These are phyloP conservation scores for Bisporella sp. DNA, from an alignment of 2,329 filamentous ascomycete genomes.

Conservation along the genomic window DNA sequence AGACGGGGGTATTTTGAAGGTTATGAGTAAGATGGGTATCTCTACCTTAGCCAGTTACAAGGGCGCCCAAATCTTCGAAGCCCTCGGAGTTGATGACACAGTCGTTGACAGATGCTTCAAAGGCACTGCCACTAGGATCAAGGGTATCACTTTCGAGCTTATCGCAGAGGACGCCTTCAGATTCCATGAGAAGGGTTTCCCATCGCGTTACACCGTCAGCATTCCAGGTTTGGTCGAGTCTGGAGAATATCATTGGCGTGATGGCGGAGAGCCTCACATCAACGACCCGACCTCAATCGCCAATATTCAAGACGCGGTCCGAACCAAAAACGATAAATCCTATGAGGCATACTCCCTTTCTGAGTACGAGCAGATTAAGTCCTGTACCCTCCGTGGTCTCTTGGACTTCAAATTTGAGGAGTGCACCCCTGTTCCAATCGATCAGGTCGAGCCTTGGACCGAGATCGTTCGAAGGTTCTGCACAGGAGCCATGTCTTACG, in stretches of 20 bases:
- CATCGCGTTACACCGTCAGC: conserved; percentile 67
- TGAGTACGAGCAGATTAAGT: conserved; percentile 94
- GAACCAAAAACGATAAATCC: conserved; percentile 96
- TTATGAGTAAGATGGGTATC: conserved; percentile 99
- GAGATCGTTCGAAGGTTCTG: conserved; percentile 96
- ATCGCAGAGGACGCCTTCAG: conserved; percentile 93
- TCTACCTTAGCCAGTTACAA: conserved; percentile 95
- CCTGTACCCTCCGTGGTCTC: conserved; percentile 88
- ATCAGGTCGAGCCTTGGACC: conserved; percentile 97
- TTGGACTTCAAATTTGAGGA: conserved; percentile 96
- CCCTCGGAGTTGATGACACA: conserved; percentile 83
- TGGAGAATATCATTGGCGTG: conserved; percentile 97
- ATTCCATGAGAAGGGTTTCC: conserved; percentile 90
- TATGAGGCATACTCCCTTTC: conserved; percentile 93
- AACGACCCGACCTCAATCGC: conserved; percentile 94
- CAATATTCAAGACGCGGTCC: conserved; percentile 93
- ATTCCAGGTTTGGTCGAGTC: conserved; percentile 82
- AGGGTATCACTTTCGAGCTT: conserved; percentile 86
- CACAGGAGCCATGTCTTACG: conserved; percentile 97
- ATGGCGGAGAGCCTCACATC: conserved; percentile 89
- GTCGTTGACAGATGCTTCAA: conserved; percentile 94
- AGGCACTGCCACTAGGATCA: conserved; percentile 89
- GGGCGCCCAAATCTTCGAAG: conserved; percentile 96
- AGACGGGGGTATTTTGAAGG: conserved; percentile 93
- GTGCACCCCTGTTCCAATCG: conserved; percentile 76